phyloP scores from a whole-genome alignment of 495 filamentous ascomycete genomes.

The Daldinia caldariorum region DNA sequence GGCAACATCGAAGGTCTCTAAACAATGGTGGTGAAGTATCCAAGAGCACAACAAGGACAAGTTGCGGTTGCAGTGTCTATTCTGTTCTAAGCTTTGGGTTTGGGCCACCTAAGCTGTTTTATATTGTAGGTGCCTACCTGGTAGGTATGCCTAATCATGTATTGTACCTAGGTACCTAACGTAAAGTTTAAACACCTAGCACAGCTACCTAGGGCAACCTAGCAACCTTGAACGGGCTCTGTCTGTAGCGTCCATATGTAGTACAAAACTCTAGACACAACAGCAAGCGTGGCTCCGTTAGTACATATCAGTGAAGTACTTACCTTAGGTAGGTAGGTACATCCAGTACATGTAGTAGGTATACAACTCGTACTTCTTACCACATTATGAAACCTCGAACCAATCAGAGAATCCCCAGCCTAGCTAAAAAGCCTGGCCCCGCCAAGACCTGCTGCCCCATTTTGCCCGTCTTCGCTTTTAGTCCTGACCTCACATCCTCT shows the following conservation, averaged over 20 bases:
- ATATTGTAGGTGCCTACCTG: too few species aligned
- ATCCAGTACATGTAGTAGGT: too few species aligned
- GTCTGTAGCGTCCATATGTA: slow-evolving; percentile 6
- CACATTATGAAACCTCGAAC: slow-evolving; percentile 30
- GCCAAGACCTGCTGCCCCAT: slow-evolving; percentile 40
- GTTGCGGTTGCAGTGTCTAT: not conserved
- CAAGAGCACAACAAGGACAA: not conserved
- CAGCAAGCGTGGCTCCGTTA: slow-evolving; percentile 18
- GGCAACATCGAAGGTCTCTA: not conserved
- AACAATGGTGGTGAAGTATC: slow-evolving; percentile 1
- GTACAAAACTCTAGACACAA: slow-evolving; percentile 31
- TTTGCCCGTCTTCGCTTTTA: slow-evolving; percentile 43
- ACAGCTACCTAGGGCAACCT: slow-evolving; percentile 2
- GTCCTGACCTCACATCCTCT: slow-evolving; percentile 46
- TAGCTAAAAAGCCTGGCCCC: slow-evolving; percentile 34
- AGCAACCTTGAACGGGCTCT: slow-evolving; percentile 1
- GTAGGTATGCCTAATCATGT: not conserved
- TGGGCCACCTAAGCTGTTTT: not conserved
- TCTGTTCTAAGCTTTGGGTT: slow-evolving; percentile 16
- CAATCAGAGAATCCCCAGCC: slow-evolving; percentile 29
- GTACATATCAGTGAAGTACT: too few species aligned
- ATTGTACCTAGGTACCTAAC: not conserved
- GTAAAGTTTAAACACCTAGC: too few species aligned
- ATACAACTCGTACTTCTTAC: slow-evolving; percentile 35
- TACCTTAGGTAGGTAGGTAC: too few species aligned